phyloP scores from a whole-genome alignment of 345 rosid species.

The Eucalyptus erythrocorys region DNA sequence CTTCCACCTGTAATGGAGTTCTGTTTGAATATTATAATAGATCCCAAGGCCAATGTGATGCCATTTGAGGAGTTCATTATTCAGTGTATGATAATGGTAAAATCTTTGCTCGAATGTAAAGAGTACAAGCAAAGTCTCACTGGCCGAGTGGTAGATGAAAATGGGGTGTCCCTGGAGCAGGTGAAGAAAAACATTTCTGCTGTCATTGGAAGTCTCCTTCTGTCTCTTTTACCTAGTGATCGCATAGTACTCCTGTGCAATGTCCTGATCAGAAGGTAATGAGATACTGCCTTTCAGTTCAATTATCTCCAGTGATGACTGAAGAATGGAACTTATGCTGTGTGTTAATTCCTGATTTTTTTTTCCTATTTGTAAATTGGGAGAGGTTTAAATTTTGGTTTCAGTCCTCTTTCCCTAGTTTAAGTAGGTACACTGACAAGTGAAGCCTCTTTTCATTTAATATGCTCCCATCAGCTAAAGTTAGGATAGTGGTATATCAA shows the following conservation, averaged over 20 bases:
- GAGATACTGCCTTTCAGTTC: not conserved
- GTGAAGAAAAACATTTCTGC: slow-evolving; percentile 70
- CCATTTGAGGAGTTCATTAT: slow-evolving; percentile 74
- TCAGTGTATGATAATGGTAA: slow-evolving; percentile 97
- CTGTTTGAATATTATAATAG: slow-evolving; percentile 78
- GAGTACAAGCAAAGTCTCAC: slow-evolving; percentile 80
- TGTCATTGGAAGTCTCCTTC: slow-evolving; percentile 53
- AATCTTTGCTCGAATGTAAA: slow-evolving; percentile 80
- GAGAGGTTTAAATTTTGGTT: not conserved
- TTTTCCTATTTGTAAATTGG: not conserved
- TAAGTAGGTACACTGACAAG: not conserved
- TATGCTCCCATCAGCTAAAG: not conserved
- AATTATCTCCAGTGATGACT: not conserved
- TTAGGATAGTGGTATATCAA: not conserved
- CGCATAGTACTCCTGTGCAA: slow-evolving; percentile 73
- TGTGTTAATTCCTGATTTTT: not conserved
- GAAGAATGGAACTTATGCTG: not conserved
- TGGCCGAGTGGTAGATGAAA: slow-evolving; percentile 91
- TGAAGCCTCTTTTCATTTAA: not conserved
- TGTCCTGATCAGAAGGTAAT: slow-evolving; percentile 84
- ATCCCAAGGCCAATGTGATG: slow-evolving; percentile 45
- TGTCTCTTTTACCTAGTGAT: slow-evolving; percentile 77
- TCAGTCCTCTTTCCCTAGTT: not conserved
- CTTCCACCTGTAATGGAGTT: slow-evolving; percentile 79
- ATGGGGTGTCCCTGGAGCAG: slow-evolving; percentile 59